Conservation (phyloP, 2,329 filamentous ascomycete species). For the Dactylellina drechsleri region DNA sequence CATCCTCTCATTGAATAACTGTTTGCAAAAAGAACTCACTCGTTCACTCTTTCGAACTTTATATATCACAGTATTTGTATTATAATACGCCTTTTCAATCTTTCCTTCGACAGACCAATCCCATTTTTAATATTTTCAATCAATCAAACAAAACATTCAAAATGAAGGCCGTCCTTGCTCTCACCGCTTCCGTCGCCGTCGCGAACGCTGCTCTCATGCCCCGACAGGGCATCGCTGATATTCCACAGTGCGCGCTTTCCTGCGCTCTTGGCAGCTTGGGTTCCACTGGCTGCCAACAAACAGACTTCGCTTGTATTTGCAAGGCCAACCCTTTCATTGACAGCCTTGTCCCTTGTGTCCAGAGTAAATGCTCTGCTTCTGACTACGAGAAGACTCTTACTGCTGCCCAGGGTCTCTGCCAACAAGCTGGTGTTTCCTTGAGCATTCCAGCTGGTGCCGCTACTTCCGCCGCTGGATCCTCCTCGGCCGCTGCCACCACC, state of each 20-base stretch:
- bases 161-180: slow-evolving; percentile 68
- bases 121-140: slow-evolving; percentile 47
- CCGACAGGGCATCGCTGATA: slow-evolving; percentile 57
- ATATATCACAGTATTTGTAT: slow-evolving; percentile 11
- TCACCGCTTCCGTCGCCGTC: slow-evolving; percentile 67
- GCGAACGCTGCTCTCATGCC: slow-evolving; percentile 62
- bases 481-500: slow-evolving; percentile 38
- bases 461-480: slow-evolving; percentile 49
- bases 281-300: slow-evolving; percentile 61
- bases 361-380: slow-evolving; percentile 61
- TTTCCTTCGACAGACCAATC: slow-evolving; percentile 42
- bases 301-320: slow-evolving; percentile 67
- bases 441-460: slow-evolving; percentile 19
- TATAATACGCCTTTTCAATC: slow-evolving; percentile 22
- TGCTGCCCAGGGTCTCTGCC: slow-evolving; percentile 45
- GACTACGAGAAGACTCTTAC: slow-evolving; percentile 61
- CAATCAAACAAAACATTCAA: slow-evolving; percentile 52
- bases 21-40: slow-evolving; percentile 30
- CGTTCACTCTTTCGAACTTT: slow-evolving; percentile 36
- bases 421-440: slow-evolving; percentile 57
- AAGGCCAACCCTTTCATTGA: slow-evolving; percentile 63
- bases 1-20: slow-evolving; percentile 41
- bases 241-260: slow-evolving; percentile 66
- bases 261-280: slow-evolving; percentile 64
- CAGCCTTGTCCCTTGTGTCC: slow-evolving; percentile 66